Percentiles rank a stretch among this genome's conserved stretches.
Conservation (phyloP, 306 rosid genomes). For the Astragalus glycyphyllos region DNA sequence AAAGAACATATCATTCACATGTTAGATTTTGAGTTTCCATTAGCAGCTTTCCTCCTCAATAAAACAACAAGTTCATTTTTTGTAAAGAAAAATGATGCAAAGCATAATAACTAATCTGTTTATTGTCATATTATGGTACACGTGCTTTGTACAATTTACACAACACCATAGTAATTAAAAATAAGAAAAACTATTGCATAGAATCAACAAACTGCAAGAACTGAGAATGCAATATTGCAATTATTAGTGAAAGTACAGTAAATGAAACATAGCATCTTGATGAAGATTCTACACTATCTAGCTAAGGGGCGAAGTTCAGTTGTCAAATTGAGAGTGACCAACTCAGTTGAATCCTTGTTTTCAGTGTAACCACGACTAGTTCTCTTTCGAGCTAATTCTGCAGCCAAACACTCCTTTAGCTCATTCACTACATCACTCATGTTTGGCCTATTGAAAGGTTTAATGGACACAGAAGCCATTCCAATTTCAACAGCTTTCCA, state of each 20-base stretch:
- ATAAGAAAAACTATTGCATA: not conserved
- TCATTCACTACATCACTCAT: constrained; percentile 56
- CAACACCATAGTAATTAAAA: not conserved
- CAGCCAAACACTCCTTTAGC: constrained; percentile 52
- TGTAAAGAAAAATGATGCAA: too few relatives aligned
- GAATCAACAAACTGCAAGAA: not conserved
- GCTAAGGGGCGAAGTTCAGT: constrained; percentile 35
- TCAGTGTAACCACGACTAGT: not conserved
- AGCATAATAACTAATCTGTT: too few relatives aligned
- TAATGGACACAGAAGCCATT: constrained; percentile 50
- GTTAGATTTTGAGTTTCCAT: too few relatives aligned
- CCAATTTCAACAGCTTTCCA: constrained; percentile 63
- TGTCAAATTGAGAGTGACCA: constrained; percentile 7
- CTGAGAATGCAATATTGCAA: not conserved
- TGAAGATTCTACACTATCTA: constrained; percentile 20
- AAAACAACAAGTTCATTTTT: too few relatives aligned
- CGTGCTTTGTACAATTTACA: not conserved
- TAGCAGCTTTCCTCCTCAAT: too few relatives aligned
- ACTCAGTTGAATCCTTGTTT: constrained; percentile 16
- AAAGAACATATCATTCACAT: too few relatives aligned
- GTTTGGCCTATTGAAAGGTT: constrained; percentile 50
- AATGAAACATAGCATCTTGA: constrained; percentile 11
- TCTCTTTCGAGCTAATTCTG: constrained; percentile 34
- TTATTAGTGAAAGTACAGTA: not conserved
- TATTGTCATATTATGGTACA: not conserved